Percentiles rank a stretch among this genome's conserved stretches.
These are phyloP conservation scores for Calonectria hongkongensis DNA, from an alignment of 2,329 filamentous ascomycete species.

Conservation along the genomic window DNA sequence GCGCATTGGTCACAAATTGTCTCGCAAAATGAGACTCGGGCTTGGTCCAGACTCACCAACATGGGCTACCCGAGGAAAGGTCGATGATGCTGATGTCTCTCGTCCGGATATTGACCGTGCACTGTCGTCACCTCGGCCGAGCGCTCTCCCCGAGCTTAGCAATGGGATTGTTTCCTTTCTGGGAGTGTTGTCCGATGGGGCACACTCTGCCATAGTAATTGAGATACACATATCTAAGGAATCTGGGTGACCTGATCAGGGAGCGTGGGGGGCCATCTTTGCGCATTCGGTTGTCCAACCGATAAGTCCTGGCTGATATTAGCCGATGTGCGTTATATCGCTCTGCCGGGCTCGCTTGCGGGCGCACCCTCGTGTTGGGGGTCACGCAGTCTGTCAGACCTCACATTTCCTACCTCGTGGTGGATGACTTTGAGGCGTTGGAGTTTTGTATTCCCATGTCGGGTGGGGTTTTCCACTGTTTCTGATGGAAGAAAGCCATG, in stretches of 20 bases:
- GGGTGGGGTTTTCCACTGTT: slow-evolving; percentile 25
- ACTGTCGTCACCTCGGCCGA: slow-evolving; percentile 30
- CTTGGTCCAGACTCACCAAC: slow-evolving; percentile 43
- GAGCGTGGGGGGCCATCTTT: slow-evolving; percentile 50
- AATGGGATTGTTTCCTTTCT: slow-evolving; percentile 49
- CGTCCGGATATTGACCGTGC: slow-evolving; percentile 2
- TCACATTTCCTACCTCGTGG: slow-evolving; percentile 23
- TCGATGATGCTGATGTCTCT: slow-evolving; percentile 15
- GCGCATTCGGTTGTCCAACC: slow-evolving; percentile 46
- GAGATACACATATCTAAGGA: slow-evolving; percentile 40
- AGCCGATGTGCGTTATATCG: slow-evolving; percentile 46
- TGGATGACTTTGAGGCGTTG: slow-evolving; percentile 30
- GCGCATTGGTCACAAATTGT: slow-evolving; percentile 26
- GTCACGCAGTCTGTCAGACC: slow-evolving; percentile 32
- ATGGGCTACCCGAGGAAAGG: slow-evolving; percentile 10
- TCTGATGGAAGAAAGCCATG: slow-evolving; percentile 32
- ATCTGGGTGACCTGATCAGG: slow-evolving; percentile 45
- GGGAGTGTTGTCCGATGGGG: slow-evolving; percentile 46
- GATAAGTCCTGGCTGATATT: slow-evolving; percentile 43
- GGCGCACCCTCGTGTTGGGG: slow-evolving; percentile 46
- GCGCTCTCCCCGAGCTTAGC: slow-evolving; percentile 29
- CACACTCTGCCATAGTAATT: slow-evolving; percentile 38
- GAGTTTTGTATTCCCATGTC: slow-evolving; percentile 16
- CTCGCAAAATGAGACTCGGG: slow-evolving; percentile 36
- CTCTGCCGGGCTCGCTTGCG: slow-evolving; percentile 46